Conservation (phyloP, 2,329 filamentous ascomycete genomes). For the Scytalidium lignicola region DNA sequence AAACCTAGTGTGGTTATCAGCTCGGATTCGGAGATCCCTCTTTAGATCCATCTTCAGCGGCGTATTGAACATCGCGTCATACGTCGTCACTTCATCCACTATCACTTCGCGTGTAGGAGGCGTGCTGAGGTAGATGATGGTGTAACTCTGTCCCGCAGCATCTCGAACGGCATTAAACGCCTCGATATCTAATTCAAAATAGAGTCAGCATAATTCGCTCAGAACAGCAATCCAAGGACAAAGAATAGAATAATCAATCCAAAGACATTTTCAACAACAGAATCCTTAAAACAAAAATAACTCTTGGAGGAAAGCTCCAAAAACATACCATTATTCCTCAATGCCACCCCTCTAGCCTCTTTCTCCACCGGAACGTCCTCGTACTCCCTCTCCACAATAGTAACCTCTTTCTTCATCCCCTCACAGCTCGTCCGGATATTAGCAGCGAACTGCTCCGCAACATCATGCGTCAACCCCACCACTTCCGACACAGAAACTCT, state of each 20-base stretch:
- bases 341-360: slow-evolving; percentile 40
- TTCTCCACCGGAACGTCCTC: slow-evolving; percentile 32
- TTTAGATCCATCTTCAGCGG: slow-evolving; percentile 69
- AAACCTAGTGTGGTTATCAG: slow-evolving; percentile 37
- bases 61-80: slow-evolving; percentile 61
- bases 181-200: not conserved
- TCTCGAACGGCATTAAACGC: slow-evolving; percentile 29
- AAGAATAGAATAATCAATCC: too few species aligned
- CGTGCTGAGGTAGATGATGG: slow-evolving; percentile 69
- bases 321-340: slow-evolving; percentile 44
- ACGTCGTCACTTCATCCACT: slow-evolving; percentile 39
- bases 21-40: slow-evolving; percentile 39
- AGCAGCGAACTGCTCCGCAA: slow-evolving; percentile 35
- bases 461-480: slow-evolving; percentile 38
- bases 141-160: slow-evolving; percentile 47
- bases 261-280: too few species aligned
- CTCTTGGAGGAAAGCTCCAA: not conserved
- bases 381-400: slow-evolving; percentile 33
- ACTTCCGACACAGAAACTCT: slow-evolving; percentile 47
- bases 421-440: slow-evolving; percentile 44
- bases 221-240: not conserved
- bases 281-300: too few species aligned
- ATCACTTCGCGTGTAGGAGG: slow-evolving; percentile 34
- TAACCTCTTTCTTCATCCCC: slow-evolving; percentile 28
- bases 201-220: slow-evolving; percentile 8